phyloP scores from a whole-genome alignment of 306 rosid genomes.

The Aeschynomene evenia region DNA sequence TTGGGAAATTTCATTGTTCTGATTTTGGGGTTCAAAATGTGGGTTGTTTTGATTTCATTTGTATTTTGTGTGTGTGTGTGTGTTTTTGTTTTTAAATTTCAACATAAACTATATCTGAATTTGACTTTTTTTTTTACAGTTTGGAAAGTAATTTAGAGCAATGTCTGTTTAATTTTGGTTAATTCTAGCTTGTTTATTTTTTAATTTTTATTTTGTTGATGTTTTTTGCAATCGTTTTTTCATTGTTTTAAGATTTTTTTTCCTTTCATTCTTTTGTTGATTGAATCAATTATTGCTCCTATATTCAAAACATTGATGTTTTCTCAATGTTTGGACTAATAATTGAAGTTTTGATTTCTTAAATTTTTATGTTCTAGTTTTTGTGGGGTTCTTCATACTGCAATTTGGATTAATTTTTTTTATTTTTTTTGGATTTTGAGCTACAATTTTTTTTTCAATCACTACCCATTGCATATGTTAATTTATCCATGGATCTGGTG shows the following conservation, averaged over 20 bases:
- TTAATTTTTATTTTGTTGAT: not conserved
- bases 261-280: not conserved
- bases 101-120: not conserved
- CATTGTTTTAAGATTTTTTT: not conserved
- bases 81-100: no score
- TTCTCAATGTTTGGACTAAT: not conserved
- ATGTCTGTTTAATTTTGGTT: slow-evolving; percentile 25
- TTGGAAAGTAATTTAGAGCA: slow-evolving; percentile 21
- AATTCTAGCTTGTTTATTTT: not conserved
- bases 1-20: not conserved
- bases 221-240: not conserved
- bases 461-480: slow-evolving; percentile 41
- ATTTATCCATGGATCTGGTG: slow-evolving; percentile 56
- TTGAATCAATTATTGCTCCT: not conserved
- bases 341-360: not conserved
- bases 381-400: not conserved
- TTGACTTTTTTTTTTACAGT: not conserved
- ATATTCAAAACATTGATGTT: not conserved
- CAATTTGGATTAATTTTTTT: slow-evolving; percentile 13
- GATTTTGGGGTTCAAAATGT: slow-evolving; percentile 22
- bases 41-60: not conserved
- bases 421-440: not conserved
- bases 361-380: not conserved
- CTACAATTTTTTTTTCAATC: slow-evolving; percentile 6
- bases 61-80: no score